Conservation (phyloP, 345 rosid species). For the Geranium brycei region DNA sequence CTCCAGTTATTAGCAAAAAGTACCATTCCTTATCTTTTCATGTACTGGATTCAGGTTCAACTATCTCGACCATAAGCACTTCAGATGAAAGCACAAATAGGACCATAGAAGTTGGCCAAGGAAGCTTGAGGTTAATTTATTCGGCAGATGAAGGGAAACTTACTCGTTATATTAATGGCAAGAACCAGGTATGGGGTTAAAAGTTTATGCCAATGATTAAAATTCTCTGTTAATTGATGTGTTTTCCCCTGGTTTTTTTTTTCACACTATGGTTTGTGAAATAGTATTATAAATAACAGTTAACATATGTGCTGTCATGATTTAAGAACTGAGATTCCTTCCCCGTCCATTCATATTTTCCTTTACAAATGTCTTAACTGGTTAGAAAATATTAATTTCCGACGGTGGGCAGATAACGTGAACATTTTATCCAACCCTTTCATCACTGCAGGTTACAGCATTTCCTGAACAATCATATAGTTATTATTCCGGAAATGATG, state of each 20-base stretch:
- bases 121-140: conserved; percentile 55
- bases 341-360: neutral
- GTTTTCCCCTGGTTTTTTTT: neutral
- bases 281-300: neutral
- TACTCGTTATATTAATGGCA: conserved; percentile 37
- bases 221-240: conserved; percentile 1
- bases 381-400: too few relatives aligned
- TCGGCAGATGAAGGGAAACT: conserved; percentile 47
- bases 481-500: conserved; percentile 81
- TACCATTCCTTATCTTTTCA: too few relatives aligned
- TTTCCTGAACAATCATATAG: conserved; percentile 53
- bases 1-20: neutral
- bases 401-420: too few relatives aligned
- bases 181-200: conserved; percentile 35
- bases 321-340: neutral
- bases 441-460: conserved; percentile 30
- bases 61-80: conserved; percentile 30
- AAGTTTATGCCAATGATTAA: neutral
- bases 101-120: conserved; percentile 64
- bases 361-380: neutral
- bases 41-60: conserved; percentile 23
- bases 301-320: neutral
- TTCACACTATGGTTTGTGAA: neutral
- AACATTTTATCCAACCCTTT: conserved; percentile 3
- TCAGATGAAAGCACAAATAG: conserved; percentile 28